Base-by-base conservation (phyloP, 768 basidiomycete genomes). In the Hypholoma fasciculare region DNA sequence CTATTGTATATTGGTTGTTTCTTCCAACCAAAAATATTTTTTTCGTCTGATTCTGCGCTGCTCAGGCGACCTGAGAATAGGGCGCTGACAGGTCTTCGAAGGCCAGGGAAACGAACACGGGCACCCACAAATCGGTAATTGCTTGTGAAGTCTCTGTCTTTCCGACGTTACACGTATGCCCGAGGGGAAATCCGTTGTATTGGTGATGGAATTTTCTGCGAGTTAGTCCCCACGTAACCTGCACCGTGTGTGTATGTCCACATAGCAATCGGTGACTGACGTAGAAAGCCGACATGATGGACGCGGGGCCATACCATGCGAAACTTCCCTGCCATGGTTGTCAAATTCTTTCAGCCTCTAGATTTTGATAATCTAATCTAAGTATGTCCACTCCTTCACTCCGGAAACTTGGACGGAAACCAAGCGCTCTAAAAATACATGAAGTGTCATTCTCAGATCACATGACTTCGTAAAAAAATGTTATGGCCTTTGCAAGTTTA, bases 11-110 rank as follows among this genome's bases (percentile, higher is more conserved):
- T 39, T 56, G 56, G 50, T 49, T 56, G 53, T 48, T 52, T 46
- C 57, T 52, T 61, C 54, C 59, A 54, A 38, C 57, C 39, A 63
- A 61, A 62, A 60, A 58, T 42, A 61, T 63, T 53, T 56, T 52
- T 34, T 34, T 34, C 30, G 30, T 7, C 30, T 49, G 20, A 53
- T 53, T 19, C 42, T 30, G 43, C 43, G 42, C 52, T 30, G 23
- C 39, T 30, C 17, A 26, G 27, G 30, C 26, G 19, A 43, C 6
- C 42, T 39, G 4, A 30, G 27, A 17, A 42, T 20, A 17, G 23
- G 26, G 17, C 49, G 9, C 30, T 34, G 30, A 34, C 30, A 34
- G 30, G 30, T 34, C 30, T 34, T 34, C 30, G 30, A 34, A 34
- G 30, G 13, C 40, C 7, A 42, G 20, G n/a, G 51, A 23, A 52